Evolutionary conservation across 2,329 filamentous ascomycete species (phyloP), one percentile per base, ranked within the genome.

Genomic region (Neonectria sp.): DNA sequence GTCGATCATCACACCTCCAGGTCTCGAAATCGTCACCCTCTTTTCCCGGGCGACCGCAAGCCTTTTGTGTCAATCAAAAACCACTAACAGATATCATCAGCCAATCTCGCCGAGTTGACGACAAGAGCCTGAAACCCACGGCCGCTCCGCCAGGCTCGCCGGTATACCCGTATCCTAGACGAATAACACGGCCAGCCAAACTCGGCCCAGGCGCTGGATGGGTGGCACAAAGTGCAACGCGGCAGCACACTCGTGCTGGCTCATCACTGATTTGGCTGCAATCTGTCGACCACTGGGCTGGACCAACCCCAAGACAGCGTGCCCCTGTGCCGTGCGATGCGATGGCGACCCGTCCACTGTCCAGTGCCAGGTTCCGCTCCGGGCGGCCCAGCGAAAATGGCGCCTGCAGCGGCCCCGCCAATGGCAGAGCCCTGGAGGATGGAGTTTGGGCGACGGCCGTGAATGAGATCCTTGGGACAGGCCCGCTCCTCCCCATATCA

Each of bases 211-310:
- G 57, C 58, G 27, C 51, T 17, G 58, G 57, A 67, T 74, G 66
- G 65, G 72, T 75, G 60, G 68, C 72, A 74, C 70, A 71, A 60
- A 63, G 59, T 59, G 63, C 45, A 60, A 68, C 68, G 51, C 52
- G 46, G 60, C 65, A 66, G 65, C 73, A 73, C 73, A 71, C 72
- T 75, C 55, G 72, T 74, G 72, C 71, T 68, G 67, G 71, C 71
- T 71, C 70, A 69, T 73, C 63, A 62, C 68, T 71, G 55, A 65
- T 71, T 62, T 56, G 63, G 60, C 45, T 63, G 53, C 31, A 62
- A 68, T 70, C 72, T 60, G 59, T 68, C 61, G 65, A 49, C 65
- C 59, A 46, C 45, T 56, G 63, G 57, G 63, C 61, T 60, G 60
- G 51, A 53, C 31, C 61, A 65, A 63, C 67, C 63, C 60, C 57